phyloP scores from a whole-genome alignment of 805 yeast species.

The Tetrapisispora phaffii region DNA sequence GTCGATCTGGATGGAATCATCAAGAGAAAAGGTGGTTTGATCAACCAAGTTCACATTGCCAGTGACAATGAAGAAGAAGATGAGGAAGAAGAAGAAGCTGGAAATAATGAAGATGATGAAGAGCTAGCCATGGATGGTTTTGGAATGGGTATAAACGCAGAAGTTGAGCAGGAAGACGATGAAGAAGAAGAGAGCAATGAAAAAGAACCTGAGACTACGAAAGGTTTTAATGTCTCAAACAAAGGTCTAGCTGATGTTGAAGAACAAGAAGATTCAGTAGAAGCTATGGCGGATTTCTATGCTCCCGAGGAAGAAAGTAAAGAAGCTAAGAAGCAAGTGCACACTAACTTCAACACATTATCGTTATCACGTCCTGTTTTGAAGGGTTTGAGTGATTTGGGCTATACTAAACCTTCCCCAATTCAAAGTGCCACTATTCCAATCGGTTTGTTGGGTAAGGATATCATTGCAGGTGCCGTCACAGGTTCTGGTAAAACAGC shows the following conservation, averaged over 20 bases:
- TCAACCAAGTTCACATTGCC: conserved; percentile 41
- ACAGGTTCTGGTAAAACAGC: conserved; percentile 99
- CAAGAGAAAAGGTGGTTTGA: conserved; percentile 73
- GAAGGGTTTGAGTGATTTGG: conserved; percentile 70
- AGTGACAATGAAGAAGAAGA: conserved; percentile 33
- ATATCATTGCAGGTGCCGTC: conserved; percentile 97
- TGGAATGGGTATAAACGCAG: conserved; percentile 32
- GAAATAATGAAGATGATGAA: conserved; percentile 26
- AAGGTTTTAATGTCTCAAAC: conserved; percentile 5
- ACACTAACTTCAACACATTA: conserved; percentile 62
- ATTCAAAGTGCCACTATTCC: conserved; percentile 93
- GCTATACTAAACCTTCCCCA: conserved; percentile 84
- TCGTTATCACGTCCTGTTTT: conserved; percentile 84
- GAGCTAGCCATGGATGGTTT: conserved; percentile 32
- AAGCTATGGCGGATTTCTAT: conserved; percentile 73
- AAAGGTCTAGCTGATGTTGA: conserved; percentile 21
- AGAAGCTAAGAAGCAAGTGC: conserved; percentile 42
- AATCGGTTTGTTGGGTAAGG: conserved; percentile 85
- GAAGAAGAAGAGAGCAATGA: conserved; percentile 26
- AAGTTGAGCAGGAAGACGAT: conserved; percentile 21
- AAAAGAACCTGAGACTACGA: conserved; percentile 25
- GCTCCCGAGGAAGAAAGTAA: conserved; percentile 48
- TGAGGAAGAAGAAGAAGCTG: conserved; percentile 37
- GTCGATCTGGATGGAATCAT: conserved; percentile 86
- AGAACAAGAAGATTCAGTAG: conserved; percentile 41